A percentile compares a stretch with the other conserved stretches of the same genome.
Conservation (phyloP, 2,329 filamentous ascomycete species). For the Tolypocladium cylindrosporum region DNA sequence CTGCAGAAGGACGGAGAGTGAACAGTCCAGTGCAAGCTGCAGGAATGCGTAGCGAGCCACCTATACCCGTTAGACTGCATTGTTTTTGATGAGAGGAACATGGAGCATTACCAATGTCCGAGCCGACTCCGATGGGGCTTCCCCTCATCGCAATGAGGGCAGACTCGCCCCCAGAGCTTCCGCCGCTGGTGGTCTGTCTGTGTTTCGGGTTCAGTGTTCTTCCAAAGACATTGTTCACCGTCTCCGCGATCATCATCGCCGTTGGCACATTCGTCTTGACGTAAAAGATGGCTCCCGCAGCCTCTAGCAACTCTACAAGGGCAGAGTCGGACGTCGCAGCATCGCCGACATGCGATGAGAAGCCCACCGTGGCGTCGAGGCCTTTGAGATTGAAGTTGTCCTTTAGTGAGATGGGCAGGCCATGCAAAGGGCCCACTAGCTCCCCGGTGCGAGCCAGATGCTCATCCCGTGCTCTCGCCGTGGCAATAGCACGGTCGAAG, state of each 20-base stretch:
- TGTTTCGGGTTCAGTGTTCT: conserved; percentile 53
- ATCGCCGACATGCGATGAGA: conserved; percentile 50
- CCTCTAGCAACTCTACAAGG: conserved; percentile 30
- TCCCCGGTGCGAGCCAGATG: conserved; percentile 36
- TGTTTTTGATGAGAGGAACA: background rate
- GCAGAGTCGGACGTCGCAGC: conserved; percentile 36
- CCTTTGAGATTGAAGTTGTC: conserved; percentile 58
- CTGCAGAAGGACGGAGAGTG: conserved; percentile 44
- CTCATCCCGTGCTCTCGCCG: conserved; percentile 39
- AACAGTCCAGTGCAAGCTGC: conserved; percentile 50
- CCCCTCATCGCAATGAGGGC: conserved; percentile 51
- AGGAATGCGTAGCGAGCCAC: conserved; percentile 42
- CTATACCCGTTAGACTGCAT: conserved; percentile 9
- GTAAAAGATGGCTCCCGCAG: conserved; percentile 42
- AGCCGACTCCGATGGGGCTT: conserved; percentile 50
- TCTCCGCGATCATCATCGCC: conserved; percentile 61
- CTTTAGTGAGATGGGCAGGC: conserved; percentile 55
- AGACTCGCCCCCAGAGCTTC: conserved; percentile 57
- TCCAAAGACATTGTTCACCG: conserved; percentile 55
- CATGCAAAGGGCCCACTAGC: conserved; percentile 54
- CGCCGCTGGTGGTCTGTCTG: conserved; percentile 48
- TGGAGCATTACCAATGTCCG: conserved; percentile 41
- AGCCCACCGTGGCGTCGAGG: conserved; percentile 52
- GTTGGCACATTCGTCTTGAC: conserved; percentile 50
- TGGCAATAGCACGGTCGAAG: conserved; percentile 40